These are phyloP conservation scores for Naegleria gruberi DNA, from an alignment of 208 protist species.

Conservation along the genomic window DNA sequence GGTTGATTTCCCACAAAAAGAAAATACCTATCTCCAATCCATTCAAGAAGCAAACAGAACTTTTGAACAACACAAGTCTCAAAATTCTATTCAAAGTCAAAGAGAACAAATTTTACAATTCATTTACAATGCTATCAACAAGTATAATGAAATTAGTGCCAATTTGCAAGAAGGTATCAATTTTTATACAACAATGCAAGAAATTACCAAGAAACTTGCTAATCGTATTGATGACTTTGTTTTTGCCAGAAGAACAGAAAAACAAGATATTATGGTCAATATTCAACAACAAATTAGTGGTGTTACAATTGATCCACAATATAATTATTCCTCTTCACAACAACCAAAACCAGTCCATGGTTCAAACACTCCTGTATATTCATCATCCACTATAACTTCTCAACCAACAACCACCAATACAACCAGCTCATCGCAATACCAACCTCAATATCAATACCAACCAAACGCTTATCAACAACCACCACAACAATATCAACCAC, in stretches of 20 bases:
- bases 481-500: background rate
- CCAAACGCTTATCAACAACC: background rate
- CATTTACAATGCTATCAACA: slow-evolving; percentile 9
- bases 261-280: slow-evolving; percentile 13
- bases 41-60: background rate
- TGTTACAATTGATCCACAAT: background rate
- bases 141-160: background rate
- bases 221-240: background rate
- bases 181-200: slow-evolving; percentile 18
- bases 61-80: background rate
- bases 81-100: background rate
- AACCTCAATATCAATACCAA: background rate
- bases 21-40: background rate
- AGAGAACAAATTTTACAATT: background rate
- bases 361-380: no score
- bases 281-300: background rate
- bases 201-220: background rate
- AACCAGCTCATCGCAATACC: background rate
- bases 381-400: no score
- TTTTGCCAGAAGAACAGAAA: slow-evolving; percentile 14
- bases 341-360: no score
- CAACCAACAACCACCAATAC: no score
- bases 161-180: slow-evolving; percentile 12
- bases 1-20: background rate
- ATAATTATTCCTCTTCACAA: background rate